These are phyloP conservation scores for Brettanomyces nanus DNA, from an alignment of 805 yeast genomes.

Conservation along the genomic window DNA sequence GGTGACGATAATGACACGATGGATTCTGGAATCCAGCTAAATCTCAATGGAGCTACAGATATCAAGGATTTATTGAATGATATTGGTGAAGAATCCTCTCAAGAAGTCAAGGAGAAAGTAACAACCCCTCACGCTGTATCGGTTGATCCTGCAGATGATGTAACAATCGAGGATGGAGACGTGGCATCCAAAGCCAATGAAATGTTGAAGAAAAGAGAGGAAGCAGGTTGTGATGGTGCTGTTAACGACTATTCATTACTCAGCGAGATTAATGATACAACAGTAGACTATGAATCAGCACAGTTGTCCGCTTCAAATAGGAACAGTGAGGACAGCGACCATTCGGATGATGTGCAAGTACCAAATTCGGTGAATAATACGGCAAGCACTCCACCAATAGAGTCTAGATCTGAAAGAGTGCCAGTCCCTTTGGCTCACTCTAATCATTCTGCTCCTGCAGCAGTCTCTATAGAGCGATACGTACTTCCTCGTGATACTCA, in stretches of 20 bases:
- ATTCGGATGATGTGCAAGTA: slow-evolving; percentile 2
- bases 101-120: neutral
- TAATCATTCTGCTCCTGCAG: neutral
- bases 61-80: neutral
- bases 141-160: neutral
- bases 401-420: neutral
- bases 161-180: too few relatives aligned
- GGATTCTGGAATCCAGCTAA: slow-evolving; percentile 18
- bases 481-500: slow-evolving; percentile 2
- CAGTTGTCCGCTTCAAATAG: neutral
- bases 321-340: neutral
- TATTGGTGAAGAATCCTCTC: neutral
- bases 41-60: slow-evolving; percentile 9
- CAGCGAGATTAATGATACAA: slow-evolving; percentile 3
- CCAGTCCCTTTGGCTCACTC: neutral
- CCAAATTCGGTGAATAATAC: slow-evolving; percentile 3
- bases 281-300: neutral
- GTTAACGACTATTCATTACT: neutral
- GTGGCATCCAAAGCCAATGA: slow-evolving; percentile 2
- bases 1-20: slow-evolving; percentile 12
- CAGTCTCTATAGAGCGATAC: neutral
- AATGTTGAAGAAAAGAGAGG: neutral
- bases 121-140: neutral
- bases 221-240: neutral
- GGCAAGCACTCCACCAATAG: neutral